Percentiles rank a stretch among this genome's conserved stretches.
phyloP scores from a whole-genome alignment of 2,329 filamentous ascomycete genomes.

The Penicillium sp. region DNA sequence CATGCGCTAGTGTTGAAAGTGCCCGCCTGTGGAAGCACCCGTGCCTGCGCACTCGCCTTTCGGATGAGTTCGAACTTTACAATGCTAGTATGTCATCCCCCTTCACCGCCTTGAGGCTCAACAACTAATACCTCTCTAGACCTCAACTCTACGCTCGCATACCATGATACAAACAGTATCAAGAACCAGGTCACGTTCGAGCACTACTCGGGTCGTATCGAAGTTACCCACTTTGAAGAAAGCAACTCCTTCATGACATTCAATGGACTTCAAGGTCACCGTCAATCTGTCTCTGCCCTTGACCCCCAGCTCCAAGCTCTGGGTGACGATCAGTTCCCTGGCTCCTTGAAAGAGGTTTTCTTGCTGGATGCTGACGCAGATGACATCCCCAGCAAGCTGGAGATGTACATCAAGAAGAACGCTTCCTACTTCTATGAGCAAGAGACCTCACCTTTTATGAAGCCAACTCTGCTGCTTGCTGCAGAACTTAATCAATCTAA shows the following conservation, averaged over 20 bases:
- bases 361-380: constrained; percentile 54
- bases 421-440: constrained; percentile 49
- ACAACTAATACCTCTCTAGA: constrained; percentile 31
- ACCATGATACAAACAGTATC: constrained; percentile 52
- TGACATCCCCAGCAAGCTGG: constrained; percentile 55
- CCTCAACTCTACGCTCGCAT: constrained; percentile 56
- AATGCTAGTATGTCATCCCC: constrained; percentile 46
- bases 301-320: constrained; percentile 46
- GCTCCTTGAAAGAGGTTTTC: constrained; percentile 45
- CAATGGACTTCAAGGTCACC: constrained; percentile 42
- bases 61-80: constrained; percentile 61
- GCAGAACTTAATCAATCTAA: constrained; percentile 41
- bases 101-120: not conserved
- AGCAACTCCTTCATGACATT: constrained; percentile 53
- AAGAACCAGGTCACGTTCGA: constrained; percentile 53
- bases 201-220: constrained; percentile 54
- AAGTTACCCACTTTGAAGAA: constrained; percentile 59
- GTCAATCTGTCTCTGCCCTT: constrained; percentile 38
- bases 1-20: constrained; percentile 61
- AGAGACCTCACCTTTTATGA: constrained; percentile 55
- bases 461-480: constrained; percentile 48
- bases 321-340: constrained; percentile 42
- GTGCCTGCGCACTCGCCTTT: constrained; percentile 60
- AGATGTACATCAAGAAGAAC: constrained; percentile 56
- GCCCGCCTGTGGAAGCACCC: constrained; percentile 63